These are phyloP conservation scores for Umbilicus rupestris DNA, from an alignment of 164 flowering plant species.

Conservation along the genomic window DNA sequence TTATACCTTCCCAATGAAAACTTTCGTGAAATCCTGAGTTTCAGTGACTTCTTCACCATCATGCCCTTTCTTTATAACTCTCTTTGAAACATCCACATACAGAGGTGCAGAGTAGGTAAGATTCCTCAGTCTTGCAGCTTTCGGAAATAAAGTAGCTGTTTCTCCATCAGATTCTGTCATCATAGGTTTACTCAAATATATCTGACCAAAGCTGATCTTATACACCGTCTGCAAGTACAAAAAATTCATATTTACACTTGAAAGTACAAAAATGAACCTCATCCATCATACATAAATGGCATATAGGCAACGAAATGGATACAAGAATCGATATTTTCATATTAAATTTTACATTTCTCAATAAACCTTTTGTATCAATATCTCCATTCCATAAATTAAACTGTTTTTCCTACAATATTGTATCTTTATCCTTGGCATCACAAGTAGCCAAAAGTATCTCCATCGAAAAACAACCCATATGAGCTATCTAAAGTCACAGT, in stretches of 20 bases:
- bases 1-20: constrained; percentile 86
- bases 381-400: too few species aligned
- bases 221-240: constrained; percentile 76
- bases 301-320: not conserved
- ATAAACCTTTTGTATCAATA: too few species aligned
- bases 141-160: constrained; percentile 90
- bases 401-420: too few species aligned
- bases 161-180: constrained; percentile 99
- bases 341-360: too few species aligned
- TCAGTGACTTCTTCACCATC: constrained; percentile 94
- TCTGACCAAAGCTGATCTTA: constrained; percentile 92
- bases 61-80: constrained; percentile 86
- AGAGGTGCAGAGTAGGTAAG: constrained; percentile 90
- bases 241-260: not conserved
- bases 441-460: too few species aligned
- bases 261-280: not conserved
- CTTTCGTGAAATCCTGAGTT: constrained; percentile 88
- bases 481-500: too few species aligned
- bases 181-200: constrained; percentile 95
- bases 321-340: too few species aligned
- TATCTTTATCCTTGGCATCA: too few species aligned
- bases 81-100: constrained; percentile 88
- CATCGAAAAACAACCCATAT: too few species aligned
- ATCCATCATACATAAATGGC: not conserved
- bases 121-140: constrained; percentile 92